Conservation (phyloP, 768 basidiomycete species). For the Scleroderma bovista region DNA sequence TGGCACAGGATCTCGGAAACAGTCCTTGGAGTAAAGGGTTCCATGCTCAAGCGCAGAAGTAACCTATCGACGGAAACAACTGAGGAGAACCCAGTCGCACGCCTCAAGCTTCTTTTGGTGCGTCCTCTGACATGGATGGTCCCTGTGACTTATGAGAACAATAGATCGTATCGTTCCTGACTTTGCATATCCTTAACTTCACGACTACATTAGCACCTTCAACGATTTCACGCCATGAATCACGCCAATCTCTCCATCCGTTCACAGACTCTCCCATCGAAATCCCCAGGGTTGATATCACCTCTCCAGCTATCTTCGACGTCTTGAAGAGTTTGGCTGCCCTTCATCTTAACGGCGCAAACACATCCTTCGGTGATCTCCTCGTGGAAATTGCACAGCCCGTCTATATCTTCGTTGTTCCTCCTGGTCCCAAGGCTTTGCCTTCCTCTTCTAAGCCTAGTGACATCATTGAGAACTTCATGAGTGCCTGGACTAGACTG, state of each 20-base stretch:
- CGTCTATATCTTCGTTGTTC: constrained; percentile 46
- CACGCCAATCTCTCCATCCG: constrained; percentile 10
- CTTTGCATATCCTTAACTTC: constrained; percentile 87
- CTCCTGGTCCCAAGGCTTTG: constrained; percentile 27
- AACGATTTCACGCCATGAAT: constrained; percentile 42
- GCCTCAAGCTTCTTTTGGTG: constrained; percentile 85
- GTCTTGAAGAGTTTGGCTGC: constrained; percentile 55
- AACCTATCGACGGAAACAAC: constrained; percentile 37
- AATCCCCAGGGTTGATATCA: constrained; percentile 63
- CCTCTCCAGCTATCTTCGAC: constrained; percentile 50
- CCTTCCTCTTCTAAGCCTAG: constrained; percentile 32
- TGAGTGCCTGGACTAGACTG: constrained; percentile 84
- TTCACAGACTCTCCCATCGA: constrained; percentile 14
- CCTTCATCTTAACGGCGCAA: constrained; percentile 13
- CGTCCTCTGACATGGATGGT: constrained; percentile 19
- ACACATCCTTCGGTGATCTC: constrained; percentile 33
- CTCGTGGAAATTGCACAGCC: constrained; percentile 62
- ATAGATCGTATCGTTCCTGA: constrained; percentile 85
- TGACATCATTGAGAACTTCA: constrained; percentile 75
- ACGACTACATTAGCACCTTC: constrained; percentile 81
- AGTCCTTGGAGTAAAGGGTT: constrained; percentile 46
- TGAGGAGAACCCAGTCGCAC: constrained; percentile 75
- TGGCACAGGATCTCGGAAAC: constrained; percentile 23
- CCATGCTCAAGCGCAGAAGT: constrained; percentile 40
- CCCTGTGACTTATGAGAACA: constrained; percentile 1